Evolutionary conservation across 306 rosid species (phyloP), one percentile per base, ranked within the genome.

Genomic region (Geum urbanum): DNA sequence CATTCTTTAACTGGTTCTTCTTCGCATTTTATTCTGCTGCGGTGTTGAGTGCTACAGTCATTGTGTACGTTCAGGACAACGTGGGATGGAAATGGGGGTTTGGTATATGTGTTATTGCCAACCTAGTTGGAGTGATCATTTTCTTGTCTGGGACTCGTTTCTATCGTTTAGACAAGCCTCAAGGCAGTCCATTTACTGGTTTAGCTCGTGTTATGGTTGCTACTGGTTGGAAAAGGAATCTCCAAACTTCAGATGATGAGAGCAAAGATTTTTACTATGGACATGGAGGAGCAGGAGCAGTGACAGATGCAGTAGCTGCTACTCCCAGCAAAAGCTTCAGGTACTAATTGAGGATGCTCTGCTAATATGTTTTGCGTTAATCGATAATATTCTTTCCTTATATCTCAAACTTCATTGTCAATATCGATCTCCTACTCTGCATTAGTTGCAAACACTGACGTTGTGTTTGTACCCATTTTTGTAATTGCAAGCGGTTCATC

Each of bases 1-100:
- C 13, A 14, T 86, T 84, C 69, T 86, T 84, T 63, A 79, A 81
- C 67, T 84, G 88, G 88, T 84, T 50, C 62, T 86, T 86, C 70
- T 62, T 84, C 24, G 39, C 78, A 2, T 7, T 60, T 24, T 81
- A 77, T 50, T 0, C 35, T 15, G 52, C 75, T 5, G 41, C 83
- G 20, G 40, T 78, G 3, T 53, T 24, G 18, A 71, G 78, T 19
- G 0, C 24, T 9, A 81, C 83, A 8, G 79, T 40, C 41, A 15
- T 86, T 67, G 72, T 86, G 10, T 84, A 86, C 39, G 37, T 86
- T 45, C 72, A 86, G 16, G 86, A 78, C 68, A 66, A 75, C 7
- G 75, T 86, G 48, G 67, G 85, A 41, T 82, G 87, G 87, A 59
- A 19, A 15, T 74, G 70, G 58, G 91, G 88, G 2, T 84, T 81